phyloP scores from a whole-genome alignment of 1,139 yeast species.

The Debaryomyces udenii region DNA sequence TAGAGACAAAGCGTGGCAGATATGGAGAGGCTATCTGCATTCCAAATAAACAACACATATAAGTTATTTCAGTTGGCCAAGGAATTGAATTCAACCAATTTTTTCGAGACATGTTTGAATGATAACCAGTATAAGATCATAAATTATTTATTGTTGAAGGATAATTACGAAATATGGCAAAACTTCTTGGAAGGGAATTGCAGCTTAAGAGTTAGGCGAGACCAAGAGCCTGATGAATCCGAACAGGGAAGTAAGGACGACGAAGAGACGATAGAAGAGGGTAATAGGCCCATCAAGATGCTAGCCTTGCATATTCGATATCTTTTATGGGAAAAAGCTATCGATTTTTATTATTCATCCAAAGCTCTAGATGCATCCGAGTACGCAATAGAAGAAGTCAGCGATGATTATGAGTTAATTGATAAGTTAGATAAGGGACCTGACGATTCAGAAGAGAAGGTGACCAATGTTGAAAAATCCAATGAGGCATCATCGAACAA shows the following conservation, averaged over 20 bases:
- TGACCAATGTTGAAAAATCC: constrained; percentile 26
- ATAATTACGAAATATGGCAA: constrained; percentile 48
- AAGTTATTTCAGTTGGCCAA: constrained; percentile 52
- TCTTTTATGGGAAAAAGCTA: constrained; percentile 73
- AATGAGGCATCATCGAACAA: constrained; percentile 17
- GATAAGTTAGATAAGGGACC: constrained; percentile 32
- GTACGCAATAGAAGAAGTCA: constrained; percentile 34
- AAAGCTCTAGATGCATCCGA: constrained; percentile 31
- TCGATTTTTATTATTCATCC: constrained; percentile 51
- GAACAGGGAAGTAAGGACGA: constrained; percentile 15
- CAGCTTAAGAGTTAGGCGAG: constrained; percentile 32
- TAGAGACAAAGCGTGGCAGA: not conserved
- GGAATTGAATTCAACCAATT: constrained; percentile 46
- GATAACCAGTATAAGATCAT: constrained; percentile 64
- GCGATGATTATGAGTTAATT: constrained; percentile 43
- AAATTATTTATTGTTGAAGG: constrained; percentile 38
- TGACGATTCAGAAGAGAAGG: constrained; percentile 21
- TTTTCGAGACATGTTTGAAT: constrained; percentile 61
- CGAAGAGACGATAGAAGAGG: constrained; percentile 34
- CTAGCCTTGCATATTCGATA: constrained; percentile 68
- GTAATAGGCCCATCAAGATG: constrained; percentile 49
- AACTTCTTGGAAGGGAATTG: constrained; percentile 58
- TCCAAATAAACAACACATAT: constrained; percentile 42
- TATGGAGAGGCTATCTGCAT: constrained; percentile 49
- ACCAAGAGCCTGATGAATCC: constrained; percentile 14